Conservation (phyloP, 2,329 filamentous ascomycete genomes). For the Fusarium illudens region DNA sequence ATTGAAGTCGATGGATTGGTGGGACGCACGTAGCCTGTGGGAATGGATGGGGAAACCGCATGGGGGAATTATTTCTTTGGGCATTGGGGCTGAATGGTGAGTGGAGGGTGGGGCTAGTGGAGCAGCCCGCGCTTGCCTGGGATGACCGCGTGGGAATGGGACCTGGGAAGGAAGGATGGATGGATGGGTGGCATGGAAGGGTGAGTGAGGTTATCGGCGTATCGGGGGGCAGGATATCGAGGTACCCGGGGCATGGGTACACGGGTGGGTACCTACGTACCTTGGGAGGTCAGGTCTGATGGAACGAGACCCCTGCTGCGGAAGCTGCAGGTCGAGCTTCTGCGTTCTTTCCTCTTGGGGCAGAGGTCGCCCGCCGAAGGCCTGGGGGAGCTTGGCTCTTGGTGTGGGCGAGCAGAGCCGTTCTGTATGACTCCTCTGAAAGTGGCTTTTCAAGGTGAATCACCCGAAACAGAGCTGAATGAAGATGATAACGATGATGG, state of each 20-base stretch:
- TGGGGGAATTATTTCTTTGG: conserved; percentile 35
- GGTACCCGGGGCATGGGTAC: conserved; percentile 14
- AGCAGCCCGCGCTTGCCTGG: conserved; percentile 9
- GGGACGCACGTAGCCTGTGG: conserved; percentile 5
- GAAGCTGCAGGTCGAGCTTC: conserved; percentile 35
- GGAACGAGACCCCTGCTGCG: conserved; percentile 26
- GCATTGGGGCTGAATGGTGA: conserved; percentile 39
- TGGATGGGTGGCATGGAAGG: background rate
- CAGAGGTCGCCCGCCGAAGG: conserved; percentile 20
- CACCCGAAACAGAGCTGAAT: conserved; percentile 9
- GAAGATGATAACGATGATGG: background rate
- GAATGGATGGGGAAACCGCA: conserved; percentile 37
- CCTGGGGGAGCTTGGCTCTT: conserved; percentile 25
- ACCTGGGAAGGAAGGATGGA: conserved; percentile 27
- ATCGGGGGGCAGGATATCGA: conserved; percentile 33
- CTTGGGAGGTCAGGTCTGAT: conserved; percentile 12
- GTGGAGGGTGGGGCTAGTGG: conserved; percentile 25
- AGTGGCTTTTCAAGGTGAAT: conserved; percentile 11
- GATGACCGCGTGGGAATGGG: conserved; percentile 38
- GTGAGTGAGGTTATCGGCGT: conserved; percentile 33
- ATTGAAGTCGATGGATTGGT: background rate
- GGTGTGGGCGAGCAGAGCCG: conserved; percentile 19
- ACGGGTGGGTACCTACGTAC: conserved; percentile 26
- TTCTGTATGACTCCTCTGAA: conserved; percentile 12
- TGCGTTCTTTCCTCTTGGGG: conserved; percentile 35